Evolutionary conservation across 2,329 filamentous ascomycete genomes (phyloP).

Genomic region (Fusarium sp.): DNA sequence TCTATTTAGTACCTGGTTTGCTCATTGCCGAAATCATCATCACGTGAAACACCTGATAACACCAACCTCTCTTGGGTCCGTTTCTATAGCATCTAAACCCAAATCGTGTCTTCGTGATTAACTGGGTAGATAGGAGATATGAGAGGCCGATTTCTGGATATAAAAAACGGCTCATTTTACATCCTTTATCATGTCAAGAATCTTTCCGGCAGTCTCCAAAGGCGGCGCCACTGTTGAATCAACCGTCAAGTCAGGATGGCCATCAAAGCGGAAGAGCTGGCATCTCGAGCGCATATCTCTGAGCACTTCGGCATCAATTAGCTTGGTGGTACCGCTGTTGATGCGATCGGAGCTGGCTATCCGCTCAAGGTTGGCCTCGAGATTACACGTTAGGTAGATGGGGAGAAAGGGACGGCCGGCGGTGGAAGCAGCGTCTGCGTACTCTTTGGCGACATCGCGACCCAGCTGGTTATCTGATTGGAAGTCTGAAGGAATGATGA

Average conservation of each 20-base stretch:
- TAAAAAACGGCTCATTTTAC: background rate
- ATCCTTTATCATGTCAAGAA: background rate
- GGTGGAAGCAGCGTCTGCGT: background rate
- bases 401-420: slow-evolving; percentile 6
- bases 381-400: background rate
- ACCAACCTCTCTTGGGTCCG: too few relatives aligned
- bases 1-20: too few relatives aligned
- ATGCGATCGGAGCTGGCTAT: background rate
- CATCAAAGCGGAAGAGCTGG: background rate
- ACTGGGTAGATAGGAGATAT: background rate
- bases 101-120: background rate
- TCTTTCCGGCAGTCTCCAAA: background rate
- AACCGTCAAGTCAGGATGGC: background rate
- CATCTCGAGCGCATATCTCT: background rate
- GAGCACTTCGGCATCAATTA: background rate
- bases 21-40: too few relatives aligned
- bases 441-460: background rate
- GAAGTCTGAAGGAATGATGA: background rate
- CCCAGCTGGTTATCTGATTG: slow-evolving; percentile 1
- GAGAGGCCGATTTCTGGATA: background rate
- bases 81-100: background rate
- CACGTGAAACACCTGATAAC: too few relatives aligned
- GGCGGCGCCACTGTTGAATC: background rate
- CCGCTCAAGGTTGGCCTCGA: background rate
- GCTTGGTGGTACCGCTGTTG: background rate